Percentiles rank a stretch among this genome's conserved stretches.
These are phyloP conservation scores for Eleusine indica DNA, from an alignment of 176 grass and related monocot species.

Conservation along the genomic window DNA sequence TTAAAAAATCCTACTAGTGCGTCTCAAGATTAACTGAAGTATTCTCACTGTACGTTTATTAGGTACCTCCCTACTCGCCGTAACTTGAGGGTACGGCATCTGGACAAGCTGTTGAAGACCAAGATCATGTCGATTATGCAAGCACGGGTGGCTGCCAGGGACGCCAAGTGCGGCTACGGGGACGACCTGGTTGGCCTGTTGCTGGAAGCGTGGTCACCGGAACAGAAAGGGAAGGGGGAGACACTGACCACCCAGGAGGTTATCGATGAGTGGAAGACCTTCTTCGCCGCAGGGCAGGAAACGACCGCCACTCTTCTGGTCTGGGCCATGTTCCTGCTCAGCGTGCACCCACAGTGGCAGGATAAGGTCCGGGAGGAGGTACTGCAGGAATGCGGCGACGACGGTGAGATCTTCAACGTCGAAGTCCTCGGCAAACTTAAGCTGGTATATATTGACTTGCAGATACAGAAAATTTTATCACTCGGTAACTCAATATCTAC, in stretches of 20 bases:
- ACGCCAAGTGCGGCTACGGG: neutral
- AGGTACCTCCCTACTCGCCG: slow-evolving; percentile 49
- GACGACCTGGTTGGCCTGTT: slow-evolving; percentile 51
- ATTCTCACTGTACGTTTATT: no score
- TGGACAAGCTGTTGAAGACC: slow-evolving; percentile 32
- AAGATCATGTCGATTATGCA: slow-evolving; percentile 39
- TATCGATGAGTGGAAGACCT: slow-evolving; percentile 60
- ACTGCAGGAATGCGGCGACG: neutral
- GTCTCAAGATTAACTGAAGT: no score
- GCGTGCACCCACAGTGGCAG: slow-evolving; percentile 48
- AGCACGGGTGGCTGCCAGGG: neutral
- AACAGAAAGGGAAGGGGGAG: neutral
- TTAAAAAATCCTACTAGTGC: neutral
- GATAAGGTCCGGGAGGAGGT: slow-evolving; percentile 52
- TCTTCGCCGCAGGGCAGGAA: slow-evolving; percentile 56
- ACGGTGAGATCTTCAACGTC: neutral
- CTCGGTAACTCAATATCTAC: no score
- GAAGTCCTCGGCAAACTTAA: slow-evolving; percentile 39
- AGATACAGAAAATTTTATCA: neutral
- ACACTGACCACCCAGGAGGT: slow-evolving; percentile 49
- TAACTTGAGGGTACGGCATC: slow-evolving; percentile 5
- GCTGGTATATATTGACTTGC: slow-evolving; percentile 30
- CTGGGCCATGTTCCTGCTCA: slow-evolving; percentile 55
- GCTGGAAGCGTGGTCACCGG: slow-evolving; percentile 15
- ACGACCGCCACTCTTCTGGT: slow-evolving; percentile 31